Evolutionary conservation across 306 rosid species (phyloP), one percentile per base, ranked within the genome.

Genomic region (Delonix regia): DNA sequence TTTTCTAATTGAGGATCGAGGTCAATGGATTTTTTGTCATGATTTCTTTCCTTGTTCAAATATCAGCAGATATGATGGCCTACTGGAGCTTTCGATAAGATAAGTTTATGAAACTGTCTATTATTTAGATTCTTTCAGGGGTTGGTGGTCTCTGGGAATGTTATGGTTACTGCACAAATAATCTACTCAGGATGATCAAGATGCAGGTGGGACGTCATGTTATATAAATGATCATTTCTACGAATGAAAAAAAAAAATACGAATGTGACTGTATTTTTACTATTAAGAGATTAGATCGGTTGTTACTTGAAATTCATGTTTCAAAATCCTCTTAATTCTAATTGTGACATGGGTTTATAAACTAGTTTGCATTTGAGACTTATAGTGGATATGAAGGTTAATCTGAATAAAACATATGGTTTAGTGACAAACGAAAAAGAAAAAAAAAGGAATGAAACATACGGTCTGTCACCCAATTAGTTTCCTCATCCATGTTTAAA

Each of bases 11-110:
- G 80, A 72, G 78, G 78, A 71, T 71, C 44, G 75, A 78, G 27
- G 66, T 76, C 28, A 45, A 48, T 19, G 61, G 56, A 64, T 5
- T 7, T 84, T 64, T 71, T 64, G 45, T 18, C 74, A 44, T 21
- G 80, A 71, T 73, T 74, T 77, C 75, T 77, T 73, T 61, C 80
- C 78, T 81, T 57, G 22, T 52, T 22, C 56, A 59, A 57, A 59
- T 60, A 41, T 24, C 49, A 47, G 13, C 55, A 19, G 63, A 55
- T 39, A 48, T 25, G 47, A 57, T 6, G 60, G 24, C 56, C 7
- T 34, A 38, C 10, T 4, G 69, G 73, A 38, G 13, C 66, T 73
- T 70, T 66, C 62, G 60, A 75, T 62, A 57, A 61, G 39, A 52
- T 70, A 48, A 61, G 24, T 22, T 61, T 51, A 51, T 49, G 34